Conservation (phyloP, 495 filamentous ascomycete genomes). For the Bathelium albidoporum region DNA sequence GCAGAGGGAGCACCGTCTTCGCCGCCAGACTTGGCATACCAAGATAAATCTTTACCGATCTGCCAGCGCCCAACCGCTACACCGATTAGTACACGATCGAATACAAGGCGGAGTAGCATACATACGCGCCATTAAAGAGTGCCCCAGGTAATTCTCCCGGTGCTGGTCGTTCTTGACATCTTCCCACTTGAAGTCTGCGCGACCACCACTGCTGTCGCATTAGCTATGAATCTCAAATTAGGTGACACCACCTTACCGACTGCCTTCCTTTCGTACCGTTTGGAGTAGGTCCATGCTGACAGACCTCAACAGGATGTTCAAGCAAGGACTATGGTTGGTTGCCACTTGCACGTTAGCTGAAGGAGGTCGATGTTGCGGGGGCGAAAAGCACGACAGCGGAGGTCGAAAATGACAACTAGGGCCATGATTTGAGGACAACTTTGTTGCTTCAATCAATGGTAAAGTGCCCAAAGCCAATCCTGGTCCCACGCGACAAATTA, state of each 20-base stretch:
- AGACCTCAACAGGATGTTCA: neutral
- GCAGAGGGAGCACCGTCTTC: slow-evolving; percentile 52
- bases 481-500: neutral
- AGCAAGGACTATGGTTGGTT: neutral
- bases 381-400: slow-evolving; percentile 1
- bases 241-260: slow-evolving; percentile 42
- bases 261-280: slow-evolving; percentile 84
- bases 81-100: slow-evolving; percentile 3
- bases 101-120: neutral
- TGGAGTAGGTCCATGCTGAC: slow-evolving; percentile 81
- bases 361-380: neutral
- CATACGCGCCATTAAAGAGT: slow-evolving; percentile 74
- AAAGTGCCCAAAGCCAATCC: neutral
- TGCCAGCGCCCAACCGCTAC: slow-evolving; percentile 88
- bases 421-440: neutral
- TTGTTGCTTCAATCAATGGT: neutral
- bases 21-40: slow-evolving; percentile 75
- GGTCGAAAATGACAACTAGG: neutral
- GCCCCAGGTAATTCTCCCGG: slow-evolving; percentile 95
- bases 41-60: slow-evolving; percentile 70
- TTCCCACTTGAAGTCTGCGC: slow-evolving; percentile 90
- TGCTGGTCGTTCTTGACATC: slow-evolving; percentile 79
- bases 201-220: slow-evolving; percentile 55
- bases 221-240: neutral
- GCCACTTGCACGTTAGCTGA: too few species aligned